phyloP scores from a whole-genome alignment of 257 asterid species.

The Solanum chmielewskii region DNA sequence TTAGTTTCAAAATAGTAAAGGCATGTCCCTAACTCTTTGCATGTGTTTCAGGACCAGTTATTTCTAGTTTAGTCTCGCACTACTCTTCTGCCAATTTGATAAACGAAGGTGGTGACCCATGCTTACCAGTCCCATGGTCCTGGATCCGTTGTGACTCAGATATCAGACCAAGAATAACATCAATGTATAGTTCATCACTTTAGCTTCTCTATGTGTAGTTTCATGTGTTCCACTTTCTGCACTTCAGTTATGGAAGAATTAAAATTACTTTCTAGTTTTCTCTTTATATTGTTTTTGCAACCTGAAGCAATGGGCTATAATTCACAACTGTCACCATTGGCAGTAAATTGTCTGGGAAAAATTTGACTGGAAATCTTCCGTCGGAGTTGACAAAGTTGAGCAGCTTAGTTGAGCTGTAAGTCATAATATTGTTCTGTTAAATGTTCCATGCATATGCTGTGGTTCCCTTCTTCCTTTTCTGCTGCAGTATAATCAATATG shows the following conservation, averaged over 20 bases:
- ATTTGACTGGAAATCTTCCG: constrained; percentile 58
- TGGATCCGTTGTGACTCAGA: constrained; percentile 82
- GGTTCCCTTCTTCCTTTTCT: not conserved
- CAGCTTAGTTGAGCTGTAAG: constrained; percentile 70
- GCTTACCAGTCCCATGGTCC: constrained; percentile 92
- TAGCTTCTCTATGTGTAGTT: not conserved
- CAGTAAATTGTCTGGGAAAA: constrained; percentile 73
- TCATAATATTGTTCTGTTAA: not conserved
- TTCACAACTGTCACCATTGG: not conserved
- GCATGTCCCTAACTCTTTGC: not conserved
- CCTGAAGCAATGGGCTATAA: not conserved
- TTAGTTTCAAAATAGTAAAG: not conserved
- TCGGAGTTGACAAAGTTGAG: constrained; percentile 47
- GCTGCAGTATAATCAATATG: not conserved
- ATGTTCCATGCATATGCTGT: not conserved
- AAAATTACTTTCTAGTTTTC: not conserved
- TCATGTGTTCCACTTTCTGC: not conserved
- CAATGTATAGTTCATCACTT: constrained; percentile 40
- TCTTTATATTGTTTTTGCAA: not conserved
- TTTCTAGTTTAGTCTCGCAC: constrained; percentile 35
- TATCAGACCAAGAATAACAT: constrained; percentile 60
- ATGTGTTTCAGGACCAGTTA: constrained; percentile 49
- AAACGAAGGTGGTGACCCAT: constrained; percentile 93
- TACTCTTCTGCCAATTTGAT: constrained; percentile 64
- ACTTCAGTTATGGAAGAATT: not conserved